Base-by-base conservation (phyloP, 2,329 filamentous ascomycete genomes). In the Orbilia ellipsospora region DNA sequence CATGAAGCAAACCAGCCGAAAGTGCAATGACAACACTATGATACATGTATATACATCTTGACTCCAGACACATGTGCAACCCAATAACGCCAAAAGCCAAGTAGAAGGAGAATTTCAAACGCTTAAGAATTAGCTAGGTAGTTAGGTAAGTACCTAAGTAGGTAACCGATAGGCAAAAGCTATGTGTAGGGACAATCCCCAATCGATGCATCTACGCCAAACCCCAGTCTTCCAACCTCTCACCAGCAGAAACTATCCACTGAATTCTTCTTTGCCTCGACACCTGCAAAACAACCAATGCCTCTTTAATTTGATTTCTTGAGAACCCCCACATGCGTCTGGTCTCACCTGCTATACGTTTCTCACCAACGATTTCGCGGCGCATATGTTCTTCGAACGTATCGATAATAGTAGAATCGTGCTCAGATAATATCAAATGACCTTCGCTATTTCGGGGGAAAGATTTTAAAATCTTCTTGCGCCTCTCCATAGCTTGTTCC, bases 321-420 rank as follows among this genome's bases (percentile, higher is more conserved):
- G 65, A 69, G 28, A 76, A 76, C 5, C 73, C 73, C 73, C 73
- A 76, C 65, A 69, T 66, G 5, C 73, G 62, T 23, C 73, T 20
- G n/a, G 65, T 66, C 48, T 76, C 73, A 26, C 73, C 73, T 20
- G 73, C 59, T 12, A 76, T 18, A 16, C 50, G 52, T 51, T 66
- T 76, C 20, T 55, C 15, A 18, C 73, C 73, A 31, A 76, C 56
- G 12, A 76, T 70, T 10, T 76, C 73, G 8, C 73, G 64, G 28
- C 73, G 31, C 55, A 76, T 65, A 23, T 61, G n/a, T 44, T 76
- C 73, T 36, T 62, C 66, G 26, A 76, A 76, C 10, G 52, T 54
- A 52, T 76, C 73, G 13, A 76, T 65, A 18, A 55, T 61, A 28
- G 52, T 16, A 7, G 73, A 76, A 18, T 76, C 73, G 3, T 31